Evolutionary conservation across 306 rosid species (phyloP), one percentile per base, ranked within the genome.

Genomic region (Prunus armeniaca): DNA sequence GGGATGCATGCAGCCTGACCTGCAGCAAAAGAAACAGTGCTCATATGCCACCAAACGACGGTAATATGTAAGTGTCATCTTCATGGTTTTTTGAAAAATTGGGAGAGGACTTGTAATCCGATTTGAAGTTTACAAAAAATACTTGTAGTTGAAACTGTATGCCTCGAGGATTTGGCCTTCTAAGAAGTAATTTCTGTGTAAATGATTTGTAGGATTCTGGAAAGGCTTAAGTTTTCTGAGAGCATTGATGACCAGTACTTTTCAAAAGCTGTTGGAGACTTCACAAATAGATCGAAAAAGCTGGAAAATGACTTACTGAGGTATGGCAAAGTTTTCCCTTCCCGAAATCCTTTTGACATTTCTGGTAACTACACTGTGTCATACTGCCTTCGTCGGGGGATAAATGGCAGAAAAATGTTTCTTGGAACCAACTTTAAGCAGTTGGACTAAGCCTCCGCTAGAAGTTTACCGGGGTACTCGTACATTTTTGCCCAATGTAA

Each of bases 1-100:
- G 86, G 28, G 86, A 82, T 82, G 80, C 89, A 3, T 87, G 91
- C 89, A 80, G 87, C 78, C 78, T 84, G 80, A 71, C 69, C 67
- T 56, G 69, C 69, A 47, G 66, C 67, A 47, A 54, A 63, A 71
- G 71, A 62, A 79, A 79, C 61, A 78, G 69, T 72, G n/a, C 32
- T 62, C 14, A 14, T 50, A 51, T 19, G 45, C 70, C 84, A 15
- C 61, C 18, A 28, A 51, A 67, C 27, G 73, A 64, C 69, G 24
- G 75, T 71, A 69, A 78, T 79, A 55, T 41, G 91, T 84, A 84
- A 60, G 91, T 76, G 69, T 76, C 62, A 41, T 72, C 46, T 51
- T 75, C 76, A 43, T 67, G 65, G 34, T 52, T 66, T 28, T 22
- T 38, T 41, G 55, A 68, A 38, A 30, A 55, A 38, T 19, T 12